Conservation (phyloP, 768 basidiomycete genomes). For the Mycena galericulata region DNA sequence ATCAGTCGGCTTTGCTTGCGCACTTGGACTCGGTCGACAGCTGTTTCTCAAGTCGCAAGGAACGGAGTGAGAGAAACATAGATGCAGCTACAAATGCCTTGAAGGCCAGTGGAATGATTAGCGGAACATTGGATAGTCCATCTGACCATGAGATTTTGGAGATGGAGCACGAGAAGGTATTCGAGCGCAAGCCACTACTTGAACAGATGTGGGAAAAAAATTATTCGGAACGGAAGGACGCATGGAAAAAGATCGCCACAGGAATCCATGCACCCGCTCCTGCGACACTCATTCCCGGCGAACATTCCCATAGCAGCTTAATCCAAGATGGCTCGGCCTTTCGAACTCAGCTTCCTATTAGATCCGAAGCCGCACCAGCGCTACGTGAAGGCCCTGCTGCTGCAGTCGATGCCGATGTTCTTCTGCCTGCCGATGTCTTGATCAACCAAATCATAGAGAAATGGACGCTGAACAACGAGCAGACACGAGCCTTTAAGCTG, state of each 20-base stretch:
- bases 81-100: background rate
- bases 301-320: background rate
- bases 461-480: background rate
- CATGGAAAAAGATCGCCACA: background rate
- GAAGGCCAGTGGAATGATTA: background rate
- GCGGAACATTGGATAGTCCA: background rate
- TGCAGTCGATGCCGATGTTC: background rate
- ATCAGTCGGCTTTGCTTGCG: background rate
- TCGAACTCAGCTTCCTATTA: background rate
- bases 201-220: background rate
- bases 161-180: background rate
- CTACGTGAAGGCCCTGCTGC: background rate
- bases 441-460: background rate
- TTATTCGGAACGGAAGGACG: background rate
- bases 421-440: background rate
- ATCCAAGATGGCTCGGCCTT: background rate
- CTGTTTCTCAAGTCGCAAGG: background rate
- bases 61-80: background rate
- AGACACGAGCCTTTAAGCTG: background rate
- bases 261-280: too few relatives aligned
- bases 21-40: background rate
- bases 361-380: too few relatives aligned
- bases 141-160: background rate
- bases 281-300: too few relatives aligned
- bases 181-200: background rate